A percentile compares a stretch with the other conserved stretches of the same genome.
Conservation (phyloP, 805 yeast species). For the Myxozyma kluyveri region DNA sequence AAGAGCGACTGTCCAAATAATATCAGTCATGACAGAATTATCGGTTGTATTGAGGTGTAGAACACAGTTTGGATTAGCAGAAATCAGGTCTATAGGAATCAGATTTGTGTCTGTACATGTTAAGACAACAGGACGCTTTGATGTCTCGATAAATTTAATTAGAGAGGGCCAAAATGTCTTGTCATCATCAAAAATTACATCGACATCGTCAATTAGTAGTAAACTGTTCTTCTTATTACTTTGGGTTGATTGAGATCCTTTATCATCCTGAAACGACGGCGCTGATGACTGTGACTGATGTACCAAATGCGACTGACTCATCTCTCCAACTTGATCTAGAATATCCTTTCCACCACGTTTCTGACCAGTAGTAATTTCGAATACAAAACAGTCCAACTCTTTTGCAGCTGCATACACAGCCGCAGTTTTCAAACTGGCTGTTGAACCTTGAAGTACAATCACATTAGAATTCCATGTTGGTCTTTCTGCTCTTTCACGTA, state of each 20-base stretch:
- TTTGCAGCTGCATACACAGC: conserved; percentile 65
- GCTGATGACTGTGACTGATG: conserved; percentile 38
- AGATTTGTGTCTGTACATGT: conserved; percentile 54
- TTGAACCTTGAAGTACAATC: conserved; percentile 64
- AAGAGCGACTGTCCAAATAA: conserved; percentile 37
- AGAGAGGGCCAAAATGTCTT: conserved; percentile 76
- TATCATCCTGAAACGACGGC: not conserved
- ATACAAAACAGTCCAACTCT: conserved; percentile 64
- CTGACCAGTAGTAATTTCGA: conserved; percentile 77
- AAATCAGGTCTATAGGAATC: conserved; percentile 51
- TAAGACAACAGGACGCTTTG: conserved; percentile 67
- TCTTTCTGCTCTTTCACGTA: not conserved
- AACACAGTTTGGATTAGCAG: conserved; percentile 44
- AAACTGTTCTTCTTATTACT: conserved; percentile 54
- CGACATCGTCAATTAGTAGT: conserved; percentile 82
- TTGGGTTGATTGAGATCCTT: not conserved
- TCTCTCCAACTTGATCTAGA: conserved; percentile 61
- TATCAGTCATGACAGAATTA: conserved; percentile 30
- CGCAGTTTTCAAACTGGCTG: conserved; percentile 77
- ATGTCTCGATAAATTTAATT: conserved; percentile 54
- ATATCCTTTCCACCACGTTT: conserved; percentile 71
- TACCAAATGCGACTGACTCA: conserved; percentile 80
- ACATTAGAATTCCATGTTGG: conserved; percentile 35
- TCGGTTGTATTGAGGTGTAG: conserved; percentile 36
- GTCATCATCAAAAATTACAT: conserved; percentile 73